Evolutionary conservation across 345 rosid species (phyloP), one percentile per base, ranked within the genome.

Genomic region (Carallia brachiata): DNA sequence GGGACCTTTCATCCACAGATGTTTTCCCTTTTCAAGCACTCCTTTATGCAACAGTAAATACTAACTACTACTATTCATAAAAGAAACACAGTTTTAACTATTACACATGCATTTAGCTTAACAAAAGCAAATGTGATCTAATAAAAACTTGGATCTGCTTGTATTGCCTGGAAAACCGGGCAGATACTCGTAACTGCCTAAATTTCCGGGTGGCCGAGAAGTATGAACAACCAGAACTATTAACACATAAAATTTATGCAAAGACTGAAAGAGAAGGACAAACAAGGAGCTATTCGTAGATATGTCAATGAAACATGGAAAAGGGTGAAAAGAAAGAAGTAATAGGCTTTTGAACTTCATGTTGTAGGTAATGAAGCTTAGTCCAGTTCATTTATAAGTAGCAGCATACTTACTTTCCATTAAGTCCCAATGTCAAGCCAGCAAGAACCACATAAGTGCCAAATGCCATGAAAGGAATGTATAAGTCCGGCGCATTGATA

Each of bases 401-500:
- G 40, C 19, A 27, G 16, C 27, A 36, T 30, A 84, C 99, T 84
- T 83, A 95, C 99, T 89, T 86, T 68, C 97, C 97, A 63, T 84
- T 81, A 60, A 95, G 88, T 60, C 98, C 97, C 73, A 94, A 74
- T 15, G 85, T 80, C 67, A 94, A 77, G 73, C 96, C 97, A 78
- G 97, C 95, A 73, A 94, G 96, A 67, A 94, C 85, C 48, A 94
- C 89, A 1, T 88, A 95, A 40, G 92, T 87, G 39, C 92, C 97
- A 71, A 92, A 92, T 23, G 97, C 93, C 99, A 95, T 95, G 79
- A 95, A 86, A 19, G 99, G 97, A 73, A 95, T 89, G 81, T 95
- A 91, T 75, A 93, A 83, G 71, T 91, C 98, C 32, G 97, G 98
- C 48, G 97, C 97, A 82, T 91, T 91, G 32, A 95, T 95, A 72